Conservation (phyloP, 352 stramenopile species). For the Elongisporangium undulatum region DNA sequence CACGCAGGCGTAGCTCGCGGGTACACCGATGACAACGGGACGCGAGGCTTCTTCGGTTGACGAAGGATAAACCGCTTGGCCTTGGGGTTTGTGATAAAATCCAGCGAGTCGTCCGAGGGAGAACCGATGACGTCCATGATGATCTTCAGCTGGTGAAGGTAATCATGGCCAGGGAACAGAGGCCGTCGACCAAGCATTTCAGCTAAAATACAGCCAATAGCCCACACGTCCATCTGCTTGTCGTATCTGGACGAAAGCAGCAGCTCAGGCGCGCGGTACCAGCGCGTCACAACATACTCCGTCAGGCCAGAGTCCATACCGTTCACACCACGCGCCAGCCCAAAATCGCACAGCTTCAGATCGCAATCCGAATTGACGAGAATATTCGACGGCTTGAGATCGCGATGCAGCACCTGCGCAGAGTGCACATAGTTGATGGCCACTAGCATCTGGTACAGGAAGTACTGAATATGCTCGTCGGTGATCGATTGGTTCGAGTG, state of each 20-base stretch:
- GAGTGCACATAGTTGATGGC: slow-evolving; percentile 79
- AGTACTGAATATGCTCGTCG: slow-evolving; percentile 77
- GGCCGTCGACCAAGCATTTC: slow-evolving; percentile 82
- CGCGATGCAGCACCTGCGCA: slow-evolving; percentile 69
- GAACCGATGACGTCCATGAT: slow-evolving; percentile 88
- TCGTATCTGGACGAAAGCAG: slow-evolving; percentile 90
- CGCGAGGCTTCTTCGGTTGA: slow-evolving; percentile 83
- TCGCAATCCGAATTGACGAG: slow-evolving; percentile 81
- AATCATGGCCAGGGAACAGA: slow-evolving; percentile 86
- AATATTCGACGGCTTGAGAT: slow-evolving; percentile 79
- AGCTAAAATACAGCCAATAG: slow-evolving; percentile 83
- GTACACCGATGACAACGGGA: slow-evolving; percentile 83
- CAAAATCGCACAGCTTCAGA: slow-evolving; percentile 79
- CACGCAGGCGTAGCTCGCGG: slow-evolving; percentile 73
- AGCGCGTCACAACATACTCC: slow-evolving; percentile 91
- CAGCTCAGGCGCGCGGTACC: slow-evolving; percentile 91
- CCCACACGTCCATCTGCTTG: slow-evolving; percentile 87
- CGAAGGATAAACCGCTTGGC: slow-evolving; percentile 86
- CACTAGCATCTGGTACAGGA: slow-evolving; percentile 77
- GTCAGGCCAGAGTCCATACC: slow-evolving; percentile 78
- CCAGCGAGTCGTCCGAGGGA: slow-evolving; percentile 67
- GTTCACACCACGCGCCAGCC: slow-evolving; percentile 65
- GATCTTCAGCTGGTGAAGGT: slow-evolving; percentile 87
- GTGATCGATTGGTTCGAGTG: slow-evolving; percentile 81
- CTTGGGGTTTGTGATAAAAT: slow-evolving; percentile 89